Evolutionary conservation across 2,329 filamentous ascomycete species (phyloP).

Genomic region (Hypoxylon sp.): DNA sequence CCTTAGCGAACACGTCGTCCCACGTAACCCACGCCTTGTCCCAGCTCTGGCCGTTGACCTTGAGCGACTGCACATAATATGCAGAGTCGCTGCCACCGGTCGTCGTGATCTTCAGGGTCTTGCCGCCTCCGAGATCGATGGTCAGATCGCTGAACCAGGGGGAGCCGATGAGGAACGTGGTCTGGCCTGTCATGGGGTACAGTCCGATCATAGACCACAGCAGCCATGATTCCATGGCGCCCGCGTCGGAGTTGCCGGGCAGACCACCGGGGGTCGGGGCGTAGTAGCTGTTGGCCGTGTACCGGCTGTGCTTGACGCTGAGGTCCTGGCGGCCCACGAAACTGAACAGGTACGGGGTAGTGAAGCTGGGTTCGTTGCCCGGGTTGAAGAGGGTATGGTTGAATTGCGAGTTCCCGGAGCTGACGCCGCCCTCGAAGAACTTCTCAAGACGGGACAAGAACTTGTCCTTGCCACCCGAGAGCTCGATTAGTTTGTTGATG

Average conservation of each 20-base stretch:
- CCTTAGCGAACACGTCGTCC: conserved; percentile 75
- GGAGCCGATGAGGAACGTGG: conserved; percentile 75
- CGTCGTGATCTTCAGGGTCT: conserved; percentile 68
- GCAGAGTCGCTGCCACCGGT: conserved; percentile 64
- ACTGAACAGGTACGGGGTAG: conserved; percentile 78
- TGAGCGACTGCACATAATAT: conserved; percentile 76
- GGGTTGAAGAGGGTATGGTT: conserved; percentile 75
- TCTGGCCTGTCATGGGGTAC: conserved; percentile 78
- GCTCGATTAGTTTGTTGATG: conserved; percentile 66
- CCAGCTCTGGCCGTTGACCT: conserved; percentile 75
- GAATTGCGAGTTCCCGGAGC: conserved; percentile 60
- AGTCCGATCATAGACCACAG: conserved; percentile 79
- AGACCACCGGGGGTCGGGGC: conserved; percentile 68
- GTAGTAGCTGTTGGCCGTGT: conserved; percentile 73
- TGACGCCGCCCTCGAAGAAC: conserved; percentile 69
- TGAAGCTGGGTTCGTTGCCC: conserved; percentile 78
- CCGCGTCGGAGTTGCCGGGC: conserved; percentile 79
- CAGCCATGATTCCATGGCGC: conserved; percentile 80
- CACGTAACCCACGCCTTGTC: conserved; percentile 75
- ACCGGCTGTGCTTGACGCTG: conserved; percentile 70
- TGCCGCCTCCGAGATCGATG: conserved; percentile 70
- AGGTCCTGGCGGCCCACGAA: conserved; percentile 75
- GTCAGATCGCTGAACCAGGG: conserved; percentile 74
- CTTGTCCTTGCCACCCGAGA: conserved; percentile 67
- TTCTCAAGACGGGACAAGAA: conserved; percentile 73